Percentiles rank a stretch among this genome's conserved stretches.
These are phyloP conservation scores for Myxozyma vanderwaltii DNA, from an alignment of 805 yeast genomes.

Conservation along the genomic window DNA sequence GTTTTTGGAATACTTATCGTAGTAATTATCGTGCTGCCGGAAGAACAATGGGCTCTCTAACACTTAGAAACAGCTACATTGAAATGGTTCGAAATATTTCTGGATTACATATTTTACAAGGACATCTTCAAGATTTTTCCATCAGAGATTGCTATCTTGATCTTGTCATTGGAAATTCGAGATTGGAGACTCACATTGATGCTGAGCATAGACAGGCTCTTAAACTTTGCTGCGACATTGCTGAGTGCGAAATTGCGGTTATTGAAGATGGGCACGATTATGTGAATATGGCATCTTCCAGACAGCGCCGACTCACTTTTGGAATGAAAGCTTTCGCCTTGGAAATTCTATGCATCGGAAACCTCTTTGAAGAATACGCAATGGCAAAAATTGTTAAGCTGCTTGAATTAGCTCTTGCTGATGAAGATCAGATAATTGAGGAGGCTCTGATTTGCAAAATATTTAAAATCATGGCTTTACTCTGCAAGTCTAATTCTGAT, in stretches of 20 bases:
- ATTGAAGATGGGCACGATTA: slow-evolving; percentile 62
- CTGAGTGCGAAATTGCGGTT: slow-evolving; percentile 48
- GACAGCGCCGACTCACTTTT: slow-evolving; percentile 54
- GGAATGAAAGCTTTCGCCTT: slow-evolving; percentile 57
- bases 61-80: slow-evolving; percentile 15
- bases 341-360: slow-evolving; percentile 63
- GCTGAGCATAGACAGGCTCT: slow-evolving; percentile 8
- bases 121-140: slow-evolving; percentile 25
- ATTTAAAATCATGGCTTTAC: slow-evolving; percentile 59
- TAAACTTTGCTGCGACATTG: slow-evolving; percentile 31
- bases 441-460: slow-evolving; percentile 54
- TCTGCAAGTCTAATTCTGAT: slow-evolving; percentile 43
- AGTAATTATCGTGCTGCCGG: slow-evolving; percentile 15
- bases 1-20: slow-evolving; percentile 17
- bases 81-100: slow-evolving; percentile 37
- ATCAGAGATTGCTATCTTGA: slow-evolving; percentile 20
- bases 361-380: slow-evolving; percentile 50
- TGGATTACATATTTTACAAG: slow-evolving; percentile 38
- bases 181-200: slow-evolving; percentile 7
- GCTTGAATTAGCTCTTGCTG: slow-evolving; percentile 55
- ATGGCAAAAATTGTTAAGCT: slow-evolving; percentile 49
- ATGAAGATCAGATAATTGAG: slow-evolving; percentile 57
- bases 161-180: slow-evolving; percentile 2
- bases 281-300: slow-evolving; percentile 54
- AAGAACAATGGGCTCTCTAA: slow-evolving; percentile 40